Conservation (phyloP, 2,329 filamentous ascomycete species). For the Monilinia polystroma region DNA sequence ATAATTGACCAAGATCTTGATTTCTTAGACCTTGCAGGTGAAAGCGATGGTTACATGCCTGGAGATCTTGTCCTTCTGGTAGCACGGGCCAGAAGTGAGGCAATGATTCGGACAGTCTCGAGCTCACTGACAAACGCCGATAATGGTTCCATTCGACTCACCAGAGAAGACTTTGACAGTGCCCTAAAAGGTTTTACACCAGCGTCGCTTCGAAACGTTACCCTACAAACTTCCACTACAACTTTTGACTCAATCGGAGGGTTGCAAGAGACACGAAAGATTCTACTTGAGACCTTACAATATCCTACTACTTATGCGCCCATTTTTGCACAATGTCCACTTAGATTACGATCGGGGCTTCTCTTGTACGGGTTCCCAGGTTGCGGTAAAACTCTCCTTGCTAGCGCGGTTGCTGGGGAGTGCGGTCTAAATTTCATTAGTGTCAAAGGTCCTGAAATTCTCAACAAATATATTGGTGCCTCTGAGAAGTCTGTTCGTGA, state of each 20-base stretch:
- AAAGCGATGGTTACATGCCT: constrained; percentile 97
- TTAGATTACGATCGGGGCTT: constrained; percentile 89
- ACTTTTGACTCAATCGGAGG: constrained; percentile 93
- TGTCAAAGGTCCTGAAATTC: constrained; percentile 95
- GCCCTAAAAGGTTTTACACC: constrained; percentile 93
- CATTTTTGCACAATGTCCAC: constrained; percentile 92
- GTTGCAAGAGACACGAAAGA: constrained; percentile 78
- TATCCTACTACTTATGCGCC: constrained; percentile 98
- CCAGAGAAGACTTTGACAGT: constrained; percentile 73
- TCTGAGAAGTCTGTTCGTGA: constrained; percentile 96
- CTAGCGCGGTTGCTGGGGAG: constrained; percentile 95
- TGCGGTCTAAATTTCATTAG: constrained; percentile 98
- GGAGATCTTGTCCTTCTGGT: constrained; percentile 86
- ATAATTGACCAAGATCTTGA: constrained; percentile 75
- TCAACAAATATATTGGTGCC: constrained; percentile 99
- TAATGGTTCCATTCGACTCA: constrained; percentile 60
- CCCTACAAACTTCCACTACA: constrained; percentile 86
- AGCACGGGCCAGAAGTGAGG: constrained; percentile 84
- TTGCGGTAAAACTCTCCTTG: constrained; percentile 93
- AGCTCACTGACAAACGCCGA: constrained; percentile 46
- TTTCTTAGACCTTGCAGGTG: constrained; percentile 86
- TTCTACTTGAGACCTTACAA: constrained; percentile 90
- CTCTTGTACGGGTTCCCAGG: constrained; percentile 93
- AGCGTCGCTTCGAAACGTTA: constrained; percentile 90
- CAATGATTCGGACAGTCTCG: constrained; percentile 77